A percentile compares a stretch with the other conserved stretches of the same genome.
phyloP scores from a whole-genome alignment of 139 green algal species.

The Nannochloris sp. region DNA sequence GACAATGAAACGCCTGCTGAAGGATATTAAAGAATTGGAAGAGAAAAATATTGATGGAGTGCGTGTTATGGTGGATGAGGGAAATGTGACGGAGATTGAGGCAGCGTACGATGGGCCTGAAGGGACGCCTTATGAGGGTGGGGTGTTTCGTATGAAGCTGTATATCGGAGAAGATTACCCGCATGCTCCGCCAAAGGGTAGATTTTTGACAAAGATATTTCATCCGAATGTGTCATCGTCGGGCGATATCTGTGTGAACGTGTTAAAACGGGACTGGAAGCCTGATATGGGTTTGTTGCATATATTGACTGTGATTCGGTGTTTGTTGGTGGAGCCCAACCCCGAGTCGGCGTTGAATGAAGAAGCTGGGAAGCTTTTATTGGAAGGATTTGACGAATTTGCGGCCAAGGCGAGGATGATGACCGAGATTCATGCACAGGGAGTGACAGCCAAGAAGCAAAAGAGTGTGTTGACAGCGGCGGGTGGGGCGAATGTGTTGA shows the following conservation, averaged over 20 bases:
- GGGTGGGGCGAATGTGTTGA: constrained; percentile 63
- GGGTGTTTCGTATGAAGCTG: constrained; percentile 80
- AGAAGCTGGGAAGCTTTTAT: constrained; percentile 88
- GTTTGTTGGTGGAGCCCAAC: constrained; percentile 94
- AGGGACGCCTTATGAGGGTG: constrained; percentile 84
- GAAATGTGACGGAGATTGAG: constrained; percentile 72
- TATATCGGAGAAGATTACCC: constrained; percentile 54
- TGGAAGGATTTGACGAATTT: constrained; percentile 85
- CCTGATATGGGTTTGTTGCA: constrained; percentile 75
- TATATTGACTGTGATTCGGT: constrained; percentile 82
- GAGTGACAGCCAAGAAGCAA: constrained; percentile 6
- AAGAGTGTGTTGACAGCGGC: constrained; percentile 55
- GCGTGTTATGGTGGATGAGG: constrained; percentile 70
- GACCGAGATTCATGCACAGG: constrained; percentile 74
- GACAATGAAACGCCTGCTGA: constrained; percentile 51
- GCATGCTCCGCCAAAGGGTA: constrained; percentile 50
- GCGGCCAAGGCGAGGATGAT: constrained; percentile 75
- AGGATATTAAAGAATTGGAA: constrained; percentile 52
- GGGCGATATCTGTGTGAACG: constrained; percentile 98
- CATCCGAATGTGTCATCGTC: constrained; percentile 86
- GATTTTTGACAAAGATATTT: constrained; percentile 91
- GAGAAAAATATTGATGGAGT: constrained; percentile 63
- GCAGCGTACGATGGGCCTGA: constrained; percentile 79
- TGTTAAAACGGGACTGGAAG: constrained; percentile 93
- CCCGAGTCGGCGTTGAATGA: constrained; percentile 95